Evolutionary conservation across 202 grass and related monocot genomes (phyloP).

Genomic region (Panicum virgatum): DNA sequence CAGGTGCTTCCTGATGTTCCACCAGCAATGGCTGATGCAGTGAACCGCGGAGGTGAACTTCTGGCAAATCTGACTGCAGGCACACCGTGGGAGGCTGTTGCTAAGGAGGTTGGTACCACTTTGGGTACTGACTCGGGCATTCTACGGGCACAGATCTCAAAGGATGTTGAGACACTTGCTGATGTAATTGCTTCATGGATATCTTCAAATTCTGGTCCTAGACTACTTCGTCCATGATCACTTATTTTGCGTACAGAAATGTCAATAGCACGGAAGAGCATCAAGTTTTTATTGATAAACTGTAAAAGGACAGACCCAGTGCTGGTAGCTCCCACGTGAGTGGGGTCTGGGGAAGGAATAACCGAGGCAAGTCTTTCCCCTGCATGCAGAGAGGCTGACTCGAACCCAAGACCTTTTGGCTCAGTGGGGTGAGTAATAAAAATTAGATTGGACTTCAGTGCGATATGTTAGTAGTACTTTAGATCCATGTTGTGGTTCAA

Average conservation of each 20-base stretch:
- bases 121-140: conserved; percentile 70
- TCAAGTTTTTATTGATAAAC: conserved; percentile 16
- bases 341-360: no score
- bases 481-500: not conserved
- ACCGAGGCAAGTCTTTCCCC: no score
- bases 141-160: conserved; percentile 60
- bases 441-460: not conserved
- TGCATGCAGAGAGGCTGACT: no score
- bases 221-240: conserved; percentile 62
- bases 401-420: no score
- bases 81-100: conserved; percentile 90
- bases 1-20: conserved; percentile 92
- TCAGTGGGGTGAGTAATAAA: not conserved
- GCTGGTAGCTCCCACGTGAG: no score
- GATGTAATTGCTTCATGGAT: conserved; percentile 78
- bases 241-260: not conserved
- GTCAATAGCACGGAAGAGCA: conserved; percentile 15
- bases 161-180: conserved; percentile 75
- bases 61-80: conserved; percentile 69
- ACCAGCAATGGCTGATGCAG: conserved; percentile 90
- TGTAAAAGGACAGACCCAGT: no score
- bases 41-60: conserved; percentile 82
- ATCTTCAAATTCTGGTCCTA: conserved; percentile 80
- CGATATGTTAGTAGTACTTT: conserved; percentile 12
- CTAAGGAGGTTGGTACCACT: conserved; percentile 74